Evolutionary conservation across 306 rosid genomes (phyloP).

Genomic region (Medicago lupulina): DNA sequence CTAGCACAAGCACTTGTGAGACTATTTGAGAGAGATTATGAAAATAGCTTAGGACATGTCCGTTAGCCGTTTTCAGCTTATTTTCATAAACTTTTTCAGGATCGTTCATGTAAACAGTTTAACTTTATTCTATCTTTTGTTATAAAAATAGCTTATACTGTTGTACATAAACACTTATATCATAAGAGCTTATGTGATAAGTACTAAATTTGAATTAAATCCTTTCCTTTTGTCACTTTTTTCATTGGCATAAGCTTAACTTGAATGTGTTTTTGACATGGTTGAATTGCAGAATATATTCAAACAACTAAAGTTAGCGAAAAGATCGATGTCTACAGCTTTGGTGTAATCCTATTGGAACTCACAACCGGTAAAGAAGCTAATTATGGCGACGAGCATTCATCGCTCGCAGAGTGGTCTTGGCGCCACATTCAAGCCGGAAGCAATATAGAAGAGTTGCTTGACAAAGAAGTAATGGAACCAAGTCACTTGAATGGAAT

Average conservation of each 20-base stretch:
- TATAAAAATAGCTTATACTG: not conserved
- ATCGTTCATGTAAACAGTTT: not conserved
- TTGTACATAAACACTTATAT: not conserved
- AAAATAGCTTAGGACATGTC: not conserved
- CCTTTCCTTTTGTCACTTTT: not conserved
- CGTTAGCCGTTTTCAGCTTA: not conserved
- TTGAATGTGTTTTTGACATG: not conserved
- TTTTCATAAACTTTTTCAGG: not conserved
- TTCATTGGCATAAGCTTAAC: not conserved
- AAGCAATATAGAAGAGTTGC: conserved; percentile 48
- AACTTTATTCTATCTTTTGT: not conserved
- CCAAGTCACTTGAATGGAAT: conserved; percentile 57
- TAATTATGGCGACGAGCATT: conserved; percentile 59
- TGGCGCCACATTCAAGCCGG: conserved; percentile 52
- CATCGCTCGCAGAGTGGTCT: conserved; percentile 77
- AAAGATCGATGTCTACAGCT: conserved; percentile 81
- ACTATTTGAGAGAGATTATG: not conserved
- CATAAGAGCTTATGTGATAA: not conserved
- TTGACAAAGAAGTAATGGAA: conserved; percentile 68
- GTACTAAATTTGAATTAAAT: not conserved
- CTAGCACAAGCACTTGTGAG: not conserved
- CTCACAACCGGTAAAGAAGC: conserved; percentile 76
- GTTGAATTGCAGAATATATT: conserved; percentile 63
- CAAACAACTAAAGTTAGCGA: conserved; percentile 66
- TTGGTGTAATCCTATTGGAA: conserved; percentile 79